Conservation (phyloP, 257 asterid genomes). For the Nicotiana undulata region DNA sequence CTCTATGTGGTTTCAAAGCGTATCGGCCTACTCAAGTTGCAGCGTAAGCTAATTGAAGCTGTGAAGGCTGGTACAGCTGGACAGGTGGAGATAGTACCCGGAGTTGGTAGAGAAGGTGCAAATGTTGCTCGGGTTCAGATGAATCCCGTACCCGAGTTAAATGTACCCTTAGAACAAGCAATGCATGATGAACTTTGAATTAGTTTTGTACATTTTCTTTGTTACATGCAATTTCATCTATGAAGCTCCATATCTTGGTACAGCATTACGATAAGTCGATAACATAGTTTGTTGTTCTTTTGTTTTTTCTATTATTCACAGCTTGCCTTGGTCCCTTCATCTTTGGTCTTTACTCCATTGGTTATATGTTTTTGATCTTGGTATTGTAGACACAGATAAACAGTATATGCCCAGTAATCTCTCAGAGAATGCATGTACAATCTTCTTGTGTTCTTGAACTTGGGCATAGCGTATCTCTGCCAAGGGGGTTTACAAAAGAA, state of each 20-base stretch:
- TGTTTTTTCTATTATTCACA: not conserved
- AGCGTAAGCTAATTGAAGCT: slow-evolving; percentile 60
- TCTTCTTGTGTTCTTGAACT: not conserved
- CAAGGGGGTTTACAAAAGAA: too few relatives aligned
- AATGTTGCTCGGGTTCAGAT: slow-evolving; percentile 37
- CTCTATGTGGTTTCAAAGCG: slow-evolving; percentile 93
- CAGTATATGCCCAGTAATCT: not conserved
- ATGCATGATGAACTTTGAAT: slow-evolving; percentile 81
- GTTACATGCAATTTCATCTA: not conserved
- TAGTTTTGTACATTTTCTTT: slow-evolving; percentile 1
- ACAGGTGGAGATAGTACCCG: slow-evolving; percentile 32
- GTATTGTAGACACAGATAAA: not conserved
- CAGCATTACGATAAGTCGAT: not conserved
- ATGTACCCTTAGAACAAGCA: slow-evolving; percentile 45
- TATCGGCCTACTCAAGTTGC: slow-evolving; percentile 76
- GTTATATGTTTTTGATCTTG: not conserved
- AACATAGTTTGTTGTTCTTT: not conserved
- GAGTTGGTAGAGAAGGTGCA: slow-evolving; percentile 29
- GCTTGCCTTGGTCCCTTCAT: not conserved
- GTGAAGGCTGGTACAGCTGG: slow-evolving; percentile 69
- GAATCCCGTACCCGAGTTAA: slow-evolving; percentile 31
- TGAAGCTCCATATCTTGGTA: not conserved
- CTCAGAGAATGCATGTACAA: not conserved
- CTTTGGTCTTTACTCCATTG: not conserved
- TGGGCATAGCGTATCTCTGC: not conserved